A percentile compares a stretch with the other conserved stretches of the same genome.
phyloP scores from a whole-genome alignment of 169 alveolate genomes.

The Cryptosporidium viatorum region DNA sequence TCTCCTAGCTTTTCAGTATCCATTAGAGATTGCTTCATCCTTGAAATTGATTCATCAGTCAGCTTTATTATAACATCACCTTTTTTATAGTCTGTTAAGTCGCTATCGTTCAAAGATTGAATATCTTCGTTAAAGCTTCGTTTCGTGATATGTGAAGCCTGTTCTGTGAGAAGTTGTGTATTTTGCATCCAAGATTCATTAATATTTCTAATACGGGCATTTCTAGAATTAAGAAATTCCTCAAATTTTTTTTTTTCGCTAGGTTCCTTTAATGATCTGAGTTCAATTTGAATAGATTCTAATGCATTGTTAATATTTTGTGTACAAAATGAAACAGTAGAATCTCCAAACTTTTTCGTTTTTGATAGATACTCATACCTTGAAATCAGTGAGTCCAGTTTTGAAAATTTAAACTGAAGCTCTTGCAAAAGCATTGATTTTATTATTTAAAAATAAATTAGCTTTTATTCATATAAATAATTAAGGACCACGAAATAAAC shows the following conservation, averaged over 20 bases:
- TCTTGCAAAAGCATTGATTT: constrained; percentile 9
- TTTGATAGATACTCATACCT: constrained; percentile 48
- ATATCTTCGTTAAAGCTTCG: constrained; percentile 42
- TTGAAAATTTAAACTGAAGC: constrained; percentile 37
- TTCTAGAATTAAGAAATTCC: constrained; percentile 26
- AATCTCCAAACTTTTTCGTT: constrained; percentile 50
- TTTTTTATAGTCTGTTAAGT: constrained; percentile 11
- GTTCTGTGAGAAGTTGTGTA: background rate
- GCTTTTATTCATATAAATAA: background rate
- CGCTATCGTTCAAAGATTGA: background rate
- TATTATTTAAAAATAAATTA: background rate
- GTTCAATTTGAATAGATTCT: constrained; percentile 43
- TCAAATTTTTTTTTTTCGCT: constrained; percentile 23
- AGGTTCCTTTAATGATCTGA: constrained; percentile 5
- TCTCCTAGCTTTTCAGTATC: constrained; percentile 57
- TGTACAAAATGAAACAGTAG: constrained; percentile 51
- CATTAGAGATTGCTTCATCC: constrained; percentile 51
- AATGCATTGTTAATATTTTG: constrained; percentile 46
- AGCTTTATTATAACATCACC: constrained; percentile 48
- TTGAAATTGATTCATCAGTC: constrained; percentile 31
- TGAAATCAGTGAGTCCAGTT: constrained; percentile 56
- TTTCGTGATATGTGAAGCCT: background rate
- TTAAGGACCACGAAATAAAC: background rate
- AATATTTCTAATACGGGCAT: constrained; percentile 10
- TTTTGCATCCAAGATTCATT: constrained; percentile 13